Evolutionary conservation across 768 basidiomycete species (phyloP), one percentile per base, ranked within the genome.

Genomic region (Royoungia palumana): DNA sequence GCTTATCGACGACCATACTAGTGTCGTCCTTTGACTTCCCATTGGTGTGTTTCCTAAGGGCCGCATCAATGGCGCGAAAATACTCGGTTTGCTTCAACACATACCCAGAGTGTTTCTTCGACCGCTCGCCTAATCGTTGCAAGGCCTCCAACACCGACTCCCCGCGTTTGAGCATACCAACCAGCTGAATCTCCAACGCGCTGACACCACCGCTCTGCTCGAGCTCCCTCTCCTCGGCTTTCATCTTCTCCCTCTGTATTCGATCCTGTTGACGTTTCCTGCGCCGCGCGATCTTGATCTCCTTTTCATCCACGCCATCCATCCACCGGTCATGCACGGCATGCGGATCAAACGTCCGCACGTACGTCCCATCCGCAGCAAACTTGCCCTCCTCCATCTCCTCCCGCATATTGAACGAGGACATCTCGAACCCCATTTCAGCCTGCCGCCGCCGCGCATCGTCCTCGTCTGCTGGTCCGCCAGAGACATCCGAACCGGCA

Each of bases 341-440:
- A 63, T 94, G 87, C 1, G 89, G 89, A 67, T 99, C 96, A 64
- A 86, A 85, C 11, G 85, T 78, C 56, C 87, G 85, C 41, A 89
- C 82, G 63, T 93, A 92, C 60, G 70, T 87, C 40, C 96, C 96
- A 63, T 98, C 95, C 51, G 88, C 89, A 5, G 90, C 85, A 73
- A 99, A 97, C 64, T 93, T 91, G 34, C 96, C 96, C 70, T 98
- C 95, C 62, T 92, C 87, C 87, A 98, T 94, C 76, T 99, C 96
- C 59, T 91, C 87, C 55, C 94, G 86, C 95, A 99, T 98, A 68
- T 99, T 95, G 82, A 99, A 99, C 22, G 91, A 89, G 4, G 89
- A 94, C 10, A 99, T 58, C 63, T 94, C 88, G 69, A 73, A 95
- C 2, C 95, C 96, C 95, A 99, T 97, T 12, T 86, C 87, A 34